A percentile compares a stretch with the other conserved stretches of the same genome.
Evolutionary conservation across 2,329 filamentous ascomycete species (phyloP).

Genomic region (Pyrenophora graminea): DNA sequence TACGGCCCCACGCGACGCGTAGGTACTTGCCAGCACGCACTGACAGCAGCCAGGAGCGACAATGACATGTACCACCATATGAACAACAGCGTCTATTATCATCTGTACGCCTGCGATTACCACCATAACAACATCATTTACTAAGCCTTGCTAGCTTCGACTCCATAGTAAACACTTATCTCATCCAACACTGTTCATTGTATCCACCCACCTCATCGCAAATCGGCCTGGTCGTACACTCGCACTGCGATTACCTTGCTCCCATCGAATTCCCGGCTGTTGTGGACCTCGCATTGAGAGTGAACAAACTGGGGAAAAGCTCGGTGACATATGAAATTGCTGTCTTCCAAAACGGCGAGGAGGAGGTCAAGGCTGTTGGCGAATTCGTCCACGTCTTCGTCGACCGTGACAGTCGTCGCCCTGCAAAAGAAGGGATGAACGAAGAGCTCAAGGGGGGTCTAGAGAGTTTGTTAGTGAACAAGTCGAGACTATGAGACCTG

Average conservation of each 20-base stretch:
- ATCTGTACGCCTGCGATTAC: slow-evolving; percentile 54
- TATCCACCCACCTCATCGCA: slow-evolving; percentile 71
- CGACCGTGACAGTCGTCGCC: slow-evolving; percentile 70
- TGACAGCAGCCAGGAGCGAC: slow-evolving; percentile 64
- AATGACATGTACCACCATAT: slow-evolving; percentile 96
- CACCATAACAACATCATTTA: no score
- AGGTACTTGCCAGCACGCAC: slow-evolving; percentile 1
- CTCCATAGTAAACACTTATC: slow-evolving; percentile 85
- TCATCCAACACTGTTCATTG: slow-evolving; percentile 77
- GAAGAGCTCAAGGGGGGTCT: slow-evolving; percentile 56
- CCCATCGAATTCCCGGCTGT: slow-evolving; percentile 80
- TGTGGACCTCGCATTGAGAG: slow-evolving; percentile 78
- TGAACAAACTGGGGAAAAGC: slow-evolving; percentile 80
- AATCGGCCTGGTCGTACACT: slow-evolving; percentile 83
- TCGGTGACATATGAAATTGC: slow-evolving; percentile 91
- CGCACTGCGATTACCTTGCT: slow-evolving; percentile 82
- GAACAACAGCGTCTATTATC: slow-evolving; percentile 88
- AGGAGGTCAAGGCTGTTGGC: slow-evolving; percentile 79
- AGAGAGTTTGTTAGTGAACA: slow-evolving; percentile 26
- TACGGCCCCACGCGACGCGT: slow-evolving; percentile 42
- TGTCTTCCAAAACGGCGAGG: slow-evolving; percentile 75
- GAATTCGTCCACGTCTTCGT: slow-evolving; percentile 89
- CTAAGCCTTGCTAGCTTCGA: slow-evolving; percentile 63
- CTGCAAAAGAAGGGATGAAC: slow-evolving; percentile 68
- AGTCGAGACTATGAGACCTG: slow-evolving; percentile 32